These are phyloP conservation scores for Mycothermus thermophilus DNA, from an alignment of 495 filamentous ascomycete genomes.

Conservation along the genomic window DNA sequence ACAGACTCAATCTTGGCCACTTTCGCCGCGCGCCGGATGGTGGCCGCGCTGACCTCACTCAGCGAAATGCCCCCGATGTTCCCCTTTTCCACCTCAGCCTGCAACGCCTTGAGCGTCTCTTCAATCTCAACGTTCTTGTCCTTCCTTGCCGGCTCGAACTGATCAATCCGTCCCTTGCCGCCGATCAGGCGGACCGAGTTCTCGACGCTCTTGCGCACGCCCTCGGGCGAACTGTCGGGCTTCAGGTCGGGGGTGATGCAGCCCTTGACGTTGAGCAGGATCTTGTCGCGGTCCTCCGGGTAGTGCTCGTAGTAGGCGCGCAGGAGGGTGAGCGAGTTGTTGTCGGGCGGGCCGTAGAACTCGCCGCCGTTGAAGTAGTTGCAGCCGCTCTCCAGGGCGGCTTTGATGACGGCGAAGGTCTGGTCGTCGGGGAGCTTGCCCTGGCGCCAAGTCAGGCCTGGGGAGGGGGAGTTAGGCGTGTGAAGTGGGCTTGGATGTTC, in stretches of 20 bases:
- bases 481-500: background rate
- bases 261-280: slow-evolving; percentile 54
- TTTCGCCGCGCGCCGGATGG: slow-evolving; percentile 58
- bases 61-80: slow-evolving; percentile 65
- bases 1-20: slow-evolving; percentile 57
- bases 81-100: slow-evolving; percentile 53
- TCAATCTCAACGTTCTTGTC: slow-evolving; percentile 44
- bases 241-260: slow-evolving; percentile 24
- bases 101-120: slow-evolving; percentile 36
- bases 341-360: slow-evolving; percentile 60
- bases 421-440: slow-evolving; percentile 39
- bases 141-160: slow-evolving; percentile 66
- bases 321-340: slow-evolving; percentile 53
- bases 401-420: slow-evolving; percentile 52
- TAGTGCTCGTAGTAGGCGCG: slow-evolving; percentile 53
- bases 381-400: slow-evolving; percentile 52
- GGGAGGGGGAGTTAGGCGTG: background rate
- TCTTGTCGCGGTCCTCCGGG: slow-evolving; percentile 52
- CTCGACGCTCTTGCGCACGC: slow-evolving; percentile 55
- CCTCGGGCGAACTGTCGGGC: slow-evolving; percentile 47
- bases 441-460: slow-evolving; percentile 61
- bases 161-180: slow-evolving; percentile 67
- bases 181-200: slow-evolving; percentile 47
- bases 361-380: slow-evolving; percentile 74
- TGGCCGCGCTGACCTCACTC: slow-evolving; percentile 58